Conservation (phyloP, 2,329 filamentous ascomycete species). For the Emericellopsis cladophorae region DNA sequence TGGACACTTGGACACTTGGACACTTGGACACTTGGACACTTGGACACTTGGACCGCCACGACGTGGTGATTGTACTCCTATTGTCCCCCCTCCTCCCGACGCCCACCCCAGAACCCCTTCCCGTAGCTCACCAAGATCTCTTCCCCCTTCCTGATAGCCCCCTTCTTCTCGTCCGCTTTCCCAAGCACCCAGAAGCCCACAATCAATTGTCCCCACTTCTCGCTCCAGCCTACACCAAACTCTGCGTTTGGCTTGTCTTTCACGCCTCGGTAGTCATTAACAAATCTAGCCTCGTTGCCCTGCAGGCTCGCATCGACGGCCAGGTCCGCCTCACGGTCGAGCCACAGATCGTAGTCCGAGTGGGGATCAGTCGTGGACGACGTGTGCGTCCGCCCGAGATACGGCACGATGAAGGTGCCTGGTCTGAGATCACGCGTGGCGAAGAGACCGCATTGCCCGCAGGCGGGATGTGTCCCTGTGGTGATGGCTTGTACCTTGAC, state of each 20-base stretch:
- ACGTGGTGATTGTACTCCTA: too few species aligned
- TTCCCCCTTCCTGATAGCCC: conserved; percentile 41
- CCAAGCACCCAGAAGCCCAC: conserved; percentile 45
- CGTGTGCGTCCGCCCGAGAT: conserved; percentile 46
- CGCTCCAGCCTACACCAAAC: conserved; percentile 46
- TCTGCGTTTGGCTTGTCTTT: conserved; percentile 40
- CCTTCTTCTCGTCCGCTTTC: conserved; percentile 13
- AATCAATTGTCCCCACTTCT: conserved; percentile 32
- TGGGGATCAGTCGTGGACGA: conserved; percentile 11
- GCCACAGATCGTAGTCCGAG: conserved; percentile 51
- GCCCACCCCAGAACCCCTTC: conserved; percentile 46
- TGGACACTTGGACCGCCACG: too few species aligned
- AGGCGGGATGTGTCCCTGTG: conserved; percentile 31
- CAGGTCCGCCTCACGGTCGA: conserved; percentile 41
- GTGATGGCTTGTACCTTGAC: conserved; percentile 42
- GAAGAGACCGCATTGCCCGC: conserved; percentile 47
- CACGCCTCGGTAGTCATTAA: conserved; percentile 55
- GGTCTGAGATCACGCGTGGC: conserved; percentile 39
- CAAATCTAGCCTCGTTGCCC: conserved; percentile 53
- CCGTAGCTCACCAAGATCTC: conserved; percentile 57
- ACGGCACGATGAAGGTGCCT: conserved; percentile 45
- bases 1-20: too few species aligned
- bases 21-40: too few species aligned
- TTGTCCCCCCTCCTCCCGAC: too few species aligned
- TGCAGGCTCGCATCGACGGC: conserved; percentile 45